Evolutionary conservation across 306 rosid species (phyloP), one percentile per base, ranked within the genome.

Genomic region (Cucurbita pepo): DNA sequence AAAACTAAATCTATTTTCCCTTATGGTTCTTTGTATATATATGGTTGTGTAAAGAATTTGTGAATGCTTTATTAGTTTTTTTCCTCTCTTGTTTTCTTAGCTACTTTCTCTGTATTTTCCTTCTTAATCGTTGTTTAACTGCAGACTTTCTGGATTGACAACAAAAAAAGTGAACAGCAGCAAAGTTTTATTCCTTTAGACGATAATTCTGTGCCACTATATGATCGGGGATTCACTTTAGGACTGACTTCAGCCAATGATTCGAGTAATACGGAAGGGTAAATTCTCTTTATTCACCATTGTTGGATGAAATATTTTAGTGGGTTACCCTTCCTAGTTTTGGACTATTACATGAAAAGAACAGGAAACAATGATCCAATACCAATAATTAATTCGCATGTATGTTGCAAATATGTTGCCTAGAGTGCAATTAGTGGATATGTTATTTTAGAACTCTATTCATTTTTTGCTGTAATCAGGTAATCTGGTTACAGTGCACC

Each of bases 61-160:
- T 19, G 44, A 69, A 14, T 30, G 21, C 10, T 69, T 22, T 14
- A 11, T 66, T 66, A 19, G 50, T 40, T 40, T 53, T 15, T 47
- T 52, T 54, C 10, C 18, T 41, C 62, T 19, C 18, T 43, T 45
- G 12, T 56, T 9, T 16, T 34, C n/a, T 19, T 21, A 9, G 37
- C 73, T 69, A 34, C 44, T 14, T 47, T 34, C 58, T 69, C 58
- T 69, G 8, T 30, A 60, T 36, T 54, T 43, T n/a, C 48, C 41
- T 41, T 16, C 25, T 75, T 55, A 63, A 63, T 21, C 58, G 60
- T 77, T 79, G 48, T 72, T 82, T 76, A n/a, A 45, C 63, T 83
- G 89, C 91, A 95, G 99, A 77, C 96, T 50, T 95, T 89, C 86
- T 91, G 96, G 99, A 85, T 91, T 82, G 97, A 95, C 80, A 86